Percentiles rank a stretch among this genome's conserved stretches.
phyloP scores from a whole-genome alignment of 176 grass and related monocot genomes.

The Avena atlantica region DNA sequence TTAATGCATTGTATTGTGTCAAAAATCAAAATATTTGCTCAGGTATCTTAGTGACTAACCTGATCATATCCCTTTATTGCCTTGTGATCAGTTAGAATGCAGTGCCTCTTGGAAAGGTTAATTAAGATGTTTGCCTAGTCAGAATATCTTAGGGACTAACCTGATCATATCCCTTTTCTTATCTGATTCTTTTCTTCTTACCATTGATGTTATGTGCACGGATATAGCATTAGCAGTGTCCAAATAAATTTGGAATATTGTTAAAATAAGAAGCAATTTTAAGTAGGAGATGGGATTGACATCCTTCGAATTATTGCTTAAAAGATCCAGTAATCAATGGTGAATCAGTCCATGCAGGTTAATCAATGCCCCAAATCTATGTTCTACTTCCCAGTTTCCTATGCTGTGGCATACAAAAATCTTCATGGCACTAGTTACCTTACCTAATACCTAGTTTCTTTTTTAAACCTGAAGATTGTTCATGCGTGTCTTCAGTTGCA shows the following conservation, averaged over 20 bases:
- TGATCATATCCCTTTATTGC: background rate
- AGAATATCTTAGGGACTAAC: background rate
- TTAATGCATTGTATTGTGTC: background rate
- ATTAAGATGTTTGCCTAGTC: background rate
- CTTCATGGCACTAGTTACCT: background rate
- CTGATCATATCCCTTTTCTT: too few species aligned
- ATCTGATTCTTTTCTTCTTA: background rate
- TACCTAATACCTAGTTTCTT: background rate
- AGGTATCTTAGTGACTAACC: background rate
- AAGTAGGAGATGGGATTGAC: background rate
- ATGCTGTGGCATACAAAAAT: background rate
- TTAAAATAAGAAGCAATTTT: background rate
- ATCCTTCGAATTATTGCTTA: background rate
- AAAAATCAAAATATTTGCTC: background rate
- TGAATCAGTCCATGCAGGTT: too few species aligned
- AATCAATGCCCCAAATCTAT: background rate
- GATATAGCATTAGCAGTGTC: background rate
- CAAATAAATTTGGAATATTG: background rate
- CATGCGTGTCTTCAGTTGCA: background rate
- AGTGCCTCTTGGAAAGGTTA: background rate
- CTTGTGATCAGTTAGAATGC: background rate
- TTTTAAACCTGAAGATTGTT: background rate
- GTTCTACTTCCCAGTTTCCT: background rate
- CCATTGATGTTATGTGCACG: background rate
- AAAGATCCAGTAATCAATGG: background rate